Evolutionary conservation across 176 grass and related monocot species (phyloP).

Genomic region (Carex cristatella): DNA sequence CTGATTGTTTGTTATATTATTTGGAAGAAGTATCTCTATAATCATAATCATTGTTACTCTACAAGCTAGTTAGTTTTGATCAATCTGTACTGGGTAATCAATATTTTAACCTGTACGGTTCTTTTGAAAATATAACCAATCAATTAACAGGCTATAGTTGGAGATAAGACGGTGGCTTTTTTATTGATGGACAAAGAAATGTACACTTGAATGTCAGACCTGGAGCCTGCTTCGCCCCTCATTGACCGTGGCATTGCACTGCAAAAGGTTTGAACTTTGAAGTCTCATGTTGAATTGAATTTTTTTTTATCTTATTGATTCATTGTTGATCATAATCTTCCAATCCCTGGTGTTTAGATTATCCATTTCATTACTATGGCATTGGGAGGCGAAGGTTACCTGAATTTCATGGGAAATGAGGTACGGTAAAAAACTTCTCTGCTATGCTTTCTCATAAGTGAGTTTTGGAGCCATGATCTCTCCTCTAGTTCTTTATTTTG

Average conservation of each 20-base stretch:
- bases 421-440: constrained; percentile 22
- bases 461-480: neutral
- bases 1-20: constrained; percentile 3
- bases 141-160: constrained; percentile 75
- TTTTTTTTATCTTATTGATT: constrained; percentile 14
- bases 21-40: neutral
- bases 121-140: neutral
- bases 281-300: constrained; percentile 19
- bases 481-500: constrained; percentile 4
- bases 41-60: constrained; percentile 3
- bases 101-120: neutral
- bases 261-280: constrained; percentile 51
- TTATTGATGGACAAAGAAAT: constrained; percentile 96
- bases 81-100: neutral
- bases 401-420: constrained; percentile 99
- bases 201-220: constrained; percentile 96
- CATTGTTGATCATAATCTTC: constrained; percentile 6
- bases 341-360: constrained; percentile 44
- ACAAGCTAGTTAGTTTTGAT: neutral
- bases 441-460: neutral
- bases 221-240: constrained; percentile 70
- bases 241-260: constrained; percentile 85
- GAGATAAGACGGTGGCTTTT: constrained; percentile 93
- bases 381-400: constrained; percentile 91
- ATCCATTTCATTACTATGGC: constrained; percentile 95